phyloP scores from a whole-genome alignment of 106 monocot species.

The Dioscorea alata region DNA sequence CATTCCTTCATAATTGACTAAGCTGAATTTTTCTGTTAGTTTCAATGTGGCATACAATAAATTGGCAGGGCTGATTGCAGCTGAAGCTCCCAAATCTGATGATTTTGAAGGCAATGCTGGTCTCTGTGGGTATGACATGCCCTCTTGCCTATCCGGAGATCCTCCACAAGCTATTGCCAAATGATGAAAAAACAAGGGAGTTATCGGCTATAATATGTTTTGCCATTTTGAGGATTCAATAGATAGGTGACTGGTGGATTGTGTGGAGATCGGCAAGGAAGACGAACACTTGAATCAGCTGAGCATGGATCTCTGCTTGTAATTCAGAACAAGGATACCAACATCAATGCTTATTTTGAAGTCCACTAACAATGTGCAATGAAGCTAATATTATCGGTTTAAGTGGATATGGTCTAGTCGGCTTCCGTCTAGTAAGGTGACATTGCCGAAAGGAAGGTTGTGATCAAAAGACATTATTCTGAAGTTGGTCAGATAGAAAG shows the following conservation, averaged over 20 bases:
- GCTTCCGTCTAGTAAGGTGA: constrained; percentile 17
- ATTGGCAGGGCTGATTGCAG: constrained; percentile 29
- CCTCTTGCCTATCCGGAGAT: constrained; percentile 10
- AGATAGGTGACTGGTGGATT: constrained; percentile 20
- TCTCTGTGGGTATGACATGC: constrained; percentile 18
- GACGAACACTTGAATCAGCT: constrained; percentile 10
- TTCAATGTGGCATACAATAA: constrained; percentile 45
- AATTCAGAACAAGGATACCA: constrained; percentile 20
- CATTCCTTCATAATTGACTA: constrained; percentile 28
- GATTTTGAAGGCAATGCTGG: constrained; percentile 27
- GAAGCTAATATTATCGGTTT: constrained; percentile 21
- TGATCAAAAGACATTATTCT: constrained; percentile 19
- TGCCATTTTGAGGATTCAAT: constrained; percentile 27
- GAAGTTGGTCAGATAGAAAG: constrained; percentile 22
- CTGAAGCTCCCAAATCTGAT: constrained; percentile 13
- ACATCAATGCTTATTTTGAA: constrained; percentile 13
- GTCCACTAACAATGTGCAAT: constrained; percentile 14
- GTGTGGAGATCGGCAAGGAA: constrained; percentile 22
- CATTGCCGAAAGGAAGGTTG: constrained; percentile 15
- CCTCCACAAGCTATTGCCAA: not conserved
- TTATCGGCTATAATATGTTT: constrained; percentile 20
- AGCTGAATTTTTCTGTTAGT: constrained; percentile 27
- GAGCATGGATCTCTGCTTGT: constrained; percentile 16
- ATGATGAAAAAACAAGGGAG: constrained; percentile 13
- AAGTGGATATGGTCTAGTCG: constrained; percentile 19